Evolutionary conservation across 108 stramenopile species (phyloP), one percentile per base, ranked within the genome.

Genomic region (Skeletonema tropicum): DNA sequence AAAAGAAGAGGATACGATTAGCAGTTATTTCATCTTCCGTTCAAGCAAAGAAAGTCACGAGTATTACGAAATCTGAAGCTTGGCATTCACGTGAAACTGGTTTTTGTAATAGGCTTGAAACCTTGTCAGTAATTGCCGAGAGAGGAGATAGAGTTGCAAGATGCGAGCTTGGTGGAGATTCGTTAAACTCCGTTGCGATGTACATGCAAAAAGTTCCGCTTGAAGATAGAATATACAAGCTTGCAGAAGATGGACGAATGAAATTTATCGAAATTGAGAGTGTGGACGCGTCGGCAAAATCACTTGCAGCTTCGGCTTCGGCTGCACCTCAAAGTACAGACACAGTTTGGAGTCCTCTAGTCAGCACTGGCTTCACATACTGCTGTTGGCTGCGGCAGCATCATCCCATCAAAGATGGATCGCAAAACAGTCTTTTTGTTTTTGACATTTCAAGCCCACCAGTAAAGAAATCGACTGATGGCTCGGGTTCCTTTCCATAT

Each of bases 201-300:
- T 83, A 92, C 71, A 78, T 92, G 82, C 91, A 94, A 60, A 86
- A 91, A 57, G 79, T 87, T 1, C 82, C 80, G 19, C 63, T 95
- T 15, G 94, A 92, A 77, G 94, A 95, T 42, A 60, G 92, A 68
- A 74, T 95, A 9, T 89, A 91, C 70, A 82, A 83, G 46, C 88
- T 89, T 14, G 89, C 94, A 12, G 90, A 90, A 70, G 83, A 89
- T 46, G 92, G 92, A 2, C 80, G 90, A 21, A 57, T 89, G 19
- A 87, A 87, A 41, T 95, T 90, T 65, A 35, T 95, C 30, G 92
- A 95, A 74, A 77, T 95, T 60, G 89, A 89, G 32, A 84, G 84
- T 57, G 39, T 92, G 13, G 91, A 94, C 66, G 66, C 87, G 21
- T 76, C 88, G 8, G 85, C 90, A 5, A 82, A 85, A 57, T 85